Base-by-base conservation (phyloP, 176 grass and related monocot genomes). In the Elymus sibiricus region DNA sequence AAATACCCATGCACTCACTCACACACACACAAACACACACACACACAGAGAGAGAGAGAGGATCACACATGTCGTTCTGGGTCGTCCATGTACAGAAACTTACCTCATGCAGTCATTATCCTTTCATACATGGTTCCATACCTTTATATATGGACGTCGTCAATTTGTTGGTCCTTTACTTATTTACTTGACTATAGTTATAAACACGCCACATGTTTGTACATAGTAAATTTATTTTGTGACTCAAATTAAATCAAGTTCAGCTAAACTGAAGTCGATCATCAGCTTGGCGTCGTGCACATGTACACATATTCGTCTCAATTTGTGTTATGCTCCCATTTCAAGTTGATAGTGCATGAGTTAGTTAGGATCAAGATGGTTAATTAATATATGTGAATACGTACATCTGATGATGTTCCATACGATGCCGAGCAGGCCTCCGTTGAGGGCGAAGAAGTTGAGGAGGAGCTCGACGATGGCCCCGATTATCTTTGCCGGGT, bases 361-460 rank as follows among this genome's bases (percentile, higher is more conserved):
- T 26, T 12, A 28, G 7, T 74, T 75, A 49, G 37, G n/a, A 63
- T 25, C 5, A 21, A 64, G 19, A 17, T 37, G 28, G 14, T 64
- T 14, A n/a, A 37, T 53, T 24, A 49, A 15, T 64, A 49, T 4
- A 38, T 53, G 26, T 29, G 42, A 24, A 21, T 47, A 68, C 62
- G 63, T 68, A 81, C 79, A 81, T 81, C 79, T 81, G 63, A 81
- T 13, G 42, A 81, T 51, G 64, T 80, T 59, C 28, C 49, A 70
- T 32, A 95, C 11, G 77, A 95, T 81, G 83, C 90, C 82, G 31
- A 90, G 58, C 16, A 95, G 28, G 15, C 93, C 93, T 6, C 89
- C 89, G 82, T 95, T 92, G 67, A 95, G 88, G 1, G 83, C 53
- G 64, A 95, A 1, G 70, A 95, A 86, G 90, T 95, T 95, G 39